Base-by-base conservation (phyloP, 2,329 filamentous ascomycete species). In the Penicillium sp. region DNA sequence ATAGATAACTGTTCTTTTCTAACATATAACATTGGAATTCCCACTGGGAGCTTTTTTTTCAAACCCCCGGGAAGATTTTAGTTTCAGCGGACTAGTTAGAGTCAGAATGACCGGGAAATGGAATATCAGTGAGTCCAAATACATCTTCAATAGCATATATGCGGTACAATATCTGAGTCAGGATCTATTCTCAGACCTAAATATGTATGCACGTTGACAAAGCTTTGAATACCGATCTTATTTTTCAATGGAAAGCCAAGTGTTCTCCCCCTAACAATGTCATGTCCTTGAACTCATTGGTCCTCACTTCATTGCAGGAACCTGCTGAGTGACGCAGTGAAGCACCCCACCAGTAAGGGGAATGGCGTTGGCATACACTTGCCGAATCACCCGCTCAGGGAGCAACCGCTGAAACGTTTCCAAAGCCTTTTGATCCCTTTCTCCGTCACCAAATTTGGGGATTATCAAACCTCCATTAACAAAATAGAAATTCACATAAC, bases 401-500 rank as follows among this genome's bases (percentile, higher is more conserved):
- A 63, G 55, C 25, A 72, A 49, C 2, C 19, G 39, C 45, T 67
- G 61, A 12, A 68, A 52, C 17, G 63, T 60, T 25, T 67, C 65
- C 21, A 66, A 19, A 1, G 69, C 67, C n/a, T 58, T 58, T 13
- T 53, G 56, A 47, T 72, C 68, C 27, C 52, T 57, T 35, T 54
- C 41, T 17, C 61, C 45, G 13, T 65, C 61, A 17, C 69, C 70
- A 44, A 71, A 72, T n/a, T 60, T 59, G 1, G 70, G 69, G 10
- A 71, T 59, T 19, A 73, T 62, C 3, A 72, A 45, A 1, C 66
- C 69, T 0, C 65, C 68, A 50, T 72, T 72, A 2, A 67, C 65
- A 53, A 70, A 66, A 35, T 70, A 69, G 31, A 68, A 70, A 36
- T 72, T 73, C 9, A 69, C 64, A 49, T 73, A 73, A 4, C 62